Base-by-base conservation (phyloP, 2,329 filamentous ascomycete genomes). In the Uncinocarpus reesii region DNA sequence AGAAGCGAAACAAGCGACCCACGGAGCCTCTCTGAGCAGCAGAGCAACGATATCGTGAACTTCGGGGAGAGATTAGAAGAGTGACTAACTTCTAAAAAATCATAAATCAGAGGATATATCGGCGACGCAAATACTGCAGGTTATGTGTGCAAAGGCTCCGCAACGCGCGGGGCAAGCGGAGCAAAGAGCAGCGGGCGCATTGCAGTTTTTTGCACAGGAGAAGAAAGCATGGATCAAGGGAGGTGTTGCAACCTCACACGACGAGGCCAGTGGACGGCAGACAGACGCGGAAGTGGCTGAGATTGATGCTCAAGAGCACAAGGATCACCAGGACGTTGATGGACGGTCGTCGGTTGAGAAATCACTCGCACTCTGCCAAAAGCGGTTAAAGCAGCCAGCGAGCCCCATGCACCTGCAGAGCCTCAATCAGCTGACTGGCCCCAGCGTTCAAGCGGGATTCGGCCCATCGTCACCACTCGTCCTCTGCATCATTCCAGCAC, bases 361-460 rank as follows among this genome's bases (percentile, higher is more conserved):
- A 41, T 47, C 45, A 15, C 45, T 47, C 36, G 45, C 45, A 13
- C 45, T 41, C 35, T 41, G 35, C 45, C 45, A 5, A 28, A 47
- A 32, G 36, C 36, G 45, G 36, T 29, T 47, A 47, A 41, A 23
- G 18, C 45, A 34, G 45, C 45, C 45, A 47, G 34, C 45, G 45
- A 47, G 45, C 45, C 45, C 45, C 45, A 47, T 47, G 45, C 45
- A 18, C 45, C 45, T 47, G 45, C 45, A 47, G 45, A 47, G 45
- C 45, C 45, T 16, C 45, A 44, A 47, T 47, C 45, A 47, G 35
- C 45, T 47, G 45, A 47, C 28, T 7, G 24, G 31, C 31, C 16
- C 31, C 42, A 45, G 26, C 2, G 41, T 21, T 21, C 29, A 21
- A 20, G 29, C 29, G 29, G 15, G 29, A 32, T 32, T n/a, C 29